Evolutionary conservation across 2,329 filamentous ascomycete species (phyloP), one percentile per base, ranked within the genome.

Genomic region (Metarhizium rileyi): DNA sequence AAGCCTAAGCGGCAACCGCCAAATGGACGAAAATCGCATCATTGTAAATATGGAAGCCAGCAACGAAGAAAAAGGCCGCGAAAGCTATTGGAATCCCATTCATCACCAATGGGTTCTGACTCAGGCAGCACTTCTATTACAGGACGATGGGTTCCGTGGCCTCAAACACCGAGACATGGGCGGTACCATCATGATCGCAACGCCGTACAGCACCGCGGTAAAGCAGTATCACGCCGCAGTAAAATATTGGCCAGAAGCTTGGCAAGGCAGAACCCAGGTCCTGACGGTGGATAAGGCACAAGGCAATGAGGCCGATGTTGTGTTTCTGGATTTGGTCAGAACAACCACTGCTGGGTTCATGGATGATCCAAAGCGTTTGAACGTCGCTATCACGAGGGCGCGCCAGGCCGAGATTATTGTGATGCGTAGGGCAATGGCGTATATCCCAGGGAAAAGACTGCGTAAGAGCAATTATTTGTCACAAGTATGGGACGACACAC

Each of bases 281-380:
- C 54, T 72, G 18, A 76, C 72, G 0, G 65, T 74, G 1, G 73
- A 74, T 46, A 70, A 65, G 4, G 67, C 70, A 0, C 72, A 75
- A 36, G 73, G 73, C 0, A 70, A 72, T 14, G 70, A 76, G 50
- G 71, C 73, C 0, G 73, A 76, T 38, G 61, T 74, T 5, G 70
- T 75, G 0, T 68, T 74, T 30, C 60, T 76, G 0, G 73, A 76
- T 57, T 63, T 74, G 53, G 72, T 75, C 2, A 61, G 69, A n/a
- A 67, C 67, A 0, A 58, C 56, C 0, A 59, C 59, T 0, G 66
- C 68, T 0, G 63, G 61, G 0, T 74, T 74, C 46, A 67, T 74
- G 57, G 66, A 74, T 22, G 66, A 74, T 16, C 59, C 66, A 0
- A 68, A 71, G 35, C 61, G 72, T 0, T 63, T 76, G 2, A 74